phyloP scores from a whole-genome alignment of 2,329 filamentous ascomycete species.

The Chaetoscypha palmicola region DNA sequence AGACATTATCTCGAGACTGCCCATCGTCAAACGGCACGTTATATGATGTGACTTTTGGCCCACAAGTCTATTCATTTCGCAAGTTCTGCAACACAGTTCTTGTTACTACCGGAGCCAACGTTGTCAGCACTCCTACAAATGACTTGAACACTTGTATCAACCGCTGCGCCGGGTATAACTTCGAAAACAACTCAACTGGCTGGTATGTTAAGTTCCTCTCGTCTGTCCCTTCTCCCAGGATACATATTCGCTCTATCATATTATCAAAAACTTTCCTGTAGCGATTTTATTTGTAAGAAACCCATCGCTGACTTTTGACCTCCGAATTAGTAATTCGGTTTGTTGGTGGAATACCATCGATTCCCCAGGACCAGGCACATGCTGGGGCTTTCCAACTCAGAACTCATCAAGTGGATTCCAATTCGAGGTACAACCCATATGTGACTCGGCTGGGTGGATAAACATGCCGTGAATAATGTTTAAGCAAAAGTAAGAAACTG shows the following conservation, averaged over 20 bases:
- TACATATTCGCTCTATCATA: conserved; percentile 3
- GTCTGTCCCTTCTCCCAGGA: conserved; percentile 1
- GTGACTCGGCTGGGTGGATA: conserved; percentile 4
- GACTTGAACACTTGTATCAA: conserved; percentile 4
- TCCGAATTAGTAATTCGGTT: conserved; percentile 4
- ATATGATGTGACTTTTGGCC: not conserved
- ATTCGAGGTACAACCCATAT: conserved; percentile 4
- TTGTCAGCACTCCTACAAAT: conserved; percentile 4
- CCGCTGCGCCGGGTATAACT: conserved; percentile 4
- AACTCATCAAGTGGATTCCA: conserved; percentile 5
- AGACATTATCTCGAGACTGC: not conserved
- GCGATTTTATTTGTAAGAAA: conserved; percentile 3
- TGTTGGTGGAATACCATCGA: conserved; percentile 4
- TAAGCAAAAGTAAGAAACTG: conserved; percentile 3
- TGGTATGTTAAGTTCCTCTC: conserved; percentile 4
- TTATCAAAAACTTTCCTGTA: conserved; percentile 5
- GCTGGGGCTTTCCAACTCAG: conserved; percentile 3
- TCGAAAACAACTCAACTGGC: conserved; percentile 3
- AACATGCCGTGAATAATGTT: conserved; percentile 2
- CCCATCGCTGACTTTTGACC: conserved; percentile 4
- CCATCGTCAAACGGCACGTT: not conserved
- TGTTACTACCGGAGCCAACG: conserved; percentile 4
- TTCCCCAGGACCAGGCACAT: conserved; percentile 4
- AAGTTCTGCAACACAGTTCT: not conserved
- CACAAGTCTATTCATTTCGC: not conserved